A percentile compares a stretch with the other conserved stretches of the same genome.
These are phyloP conservation scores for Abelmoschus esculentus DNA, from an alignment of 345 rosid genomes.

Conservation along the genomic window DNA sequence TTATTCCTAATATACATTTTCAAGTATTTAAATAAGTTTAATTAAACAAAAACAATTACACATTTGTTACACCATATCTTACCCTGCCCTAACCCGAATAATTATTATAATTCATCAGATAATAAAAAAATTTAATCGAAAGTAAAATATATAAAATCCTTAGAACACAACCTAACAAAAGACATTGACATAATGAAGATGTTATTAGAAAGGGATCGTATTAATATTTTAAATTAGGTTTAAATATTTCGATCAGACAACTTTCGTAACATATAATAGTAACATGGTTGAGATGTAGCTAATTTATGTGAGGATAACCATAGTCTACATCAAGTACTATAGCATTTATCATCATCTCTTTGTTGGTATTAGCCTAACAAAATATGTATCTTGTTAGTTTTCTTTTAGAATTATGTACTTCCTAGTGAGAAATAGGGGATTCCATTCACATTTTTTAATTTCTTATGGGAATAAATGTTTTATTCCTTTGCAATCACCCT, in stretches of 20 bases:
- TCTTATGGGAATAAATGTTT: constrained; percentile 28
- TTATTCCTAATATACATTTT: background rate
- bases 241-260: background rate
- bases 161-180: constrained; percentile 9
- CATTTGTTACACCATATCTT: background rate
- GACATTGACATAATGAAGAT: background rate
- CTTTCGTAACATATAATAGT: background rate
- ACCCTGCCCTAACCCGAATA: background rate
- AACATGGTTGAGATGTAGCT: background rate
- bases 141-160: too few species aligned
- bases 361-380: constrained; percentile 25
- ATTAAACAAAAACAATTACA: background rate
- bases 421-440: constrained; percentile 19
- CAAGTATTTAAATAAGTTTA: background rate
- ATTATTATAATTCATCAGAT: background rate
- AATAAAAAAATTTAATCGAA: constrained; percentile 6
- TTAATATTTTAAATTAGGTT: background rate
- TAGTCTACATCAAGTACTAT: constrained; percentile 14
- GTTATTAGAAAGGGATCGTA: background rate
- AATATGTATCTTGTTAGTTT: constrained; percentile 28
- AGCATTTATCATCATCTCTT: constrained; percentile 27
- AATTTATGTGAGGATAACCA: constrained; percentile 7
- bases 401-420: constrained; percentile 21
- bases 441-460: constrained; percentile 13
- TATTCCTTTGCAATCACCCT: constrained; percentile 18